These are phyloP conservation scores for Coprinellus micaceus DNA, from an alignment of 768 basidiomycete species.

Conservation along the genomic window DNA sequence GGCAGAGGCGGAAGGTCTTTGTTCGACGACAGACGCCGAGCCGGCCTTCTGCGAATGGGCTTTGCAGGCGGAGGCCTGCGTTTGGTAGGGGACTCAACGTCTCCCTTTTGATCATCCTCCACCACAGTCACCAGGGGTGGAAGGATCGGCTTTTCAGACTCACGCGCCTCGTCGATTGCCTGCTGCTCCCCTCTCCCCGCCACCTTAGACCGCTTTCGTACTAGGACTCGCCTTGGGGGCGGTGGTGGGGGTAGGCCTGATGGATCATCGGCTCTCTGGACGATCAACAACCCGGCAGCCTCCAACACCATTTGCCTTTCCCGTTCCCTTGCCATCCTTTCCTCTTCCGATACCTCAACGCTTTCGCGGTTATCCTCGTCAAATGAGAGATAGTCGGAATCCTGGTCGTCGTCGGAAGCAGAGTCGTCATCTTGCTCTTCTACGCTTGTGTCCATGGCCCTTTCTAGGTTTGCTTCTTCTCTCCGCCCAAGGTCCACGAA, in stretches of 20 bases:
- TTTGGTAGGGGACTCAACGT: slow-evolving; percentile 16
- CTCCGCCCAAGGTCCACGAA: background rate
- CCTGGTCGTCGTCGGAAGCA: slow-evolving; percentile 28
- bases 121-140: background rate
- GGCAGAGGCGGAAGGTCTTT: slow-evolving; percentile 60
- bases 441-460: background rate
- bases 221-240: slow-evolving; percentile 29
- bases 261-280: slow-evolving; percentile 51
- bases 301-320: slow-evolving; percentile 84
- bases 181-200: background rate
- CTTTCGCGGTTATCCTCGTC: slow-evolving; percentile 34
- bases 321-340: slow-evolving; percentile 58
- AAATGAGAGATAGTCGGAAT: slow-evolving; percentile 37
- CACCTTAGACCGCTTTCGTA: slow-evolving; percentile 5
- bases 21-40: slow-evolving; percentile 7
- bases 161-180: slow-evolving; percentile 3
- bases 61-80: slow-evolving; percentile 53
- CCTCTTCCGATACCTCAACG: slow-evolving; percentile 43
- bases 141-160: background rate
- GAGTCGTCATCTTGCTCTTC: slow-evolving; percentile 16
- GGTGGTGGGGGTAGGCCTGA: slow-evolving; percentile 36
- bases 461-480: background rate
- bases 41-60: slow-evolving; percentile 23
- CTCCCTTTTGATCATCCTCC: background rate
- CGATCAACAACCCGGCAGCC: slow-evolving; percentile 74